Conservation (phyloP, 805 yeast species). For the Danielia oregonensis region DNA sequence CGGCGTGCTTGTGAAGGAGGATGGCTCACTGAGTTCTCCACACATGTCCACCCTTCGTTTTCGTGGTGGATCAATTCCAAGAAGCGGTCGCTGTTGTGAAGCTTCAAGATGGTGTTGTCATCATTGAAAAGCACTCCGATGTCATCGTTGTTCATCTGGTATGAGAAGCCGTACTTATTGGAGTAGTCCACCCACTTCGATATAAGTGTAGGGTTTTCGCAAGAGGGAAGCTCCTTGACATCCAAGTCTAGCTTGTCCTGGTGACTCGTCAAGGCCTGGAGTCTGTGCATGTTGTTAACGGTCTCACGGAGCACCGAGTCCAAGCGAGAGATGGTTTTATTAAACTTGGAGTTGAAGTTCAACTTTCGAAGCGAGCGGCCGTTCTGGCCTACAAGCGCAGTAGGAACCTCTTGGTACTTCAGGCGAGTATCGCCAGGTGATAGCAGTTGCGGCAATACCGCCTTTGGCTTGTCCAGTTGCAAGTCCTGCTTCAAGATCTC, state of each 20-base stretch:
- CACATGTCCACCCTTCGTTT: conserved; percentile 45
- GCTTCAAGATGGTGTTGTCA: conserved; percentile 74
- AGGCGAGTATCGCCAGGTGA: conserved; percentile 90
- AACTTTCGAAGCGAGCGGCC: conserved; percentile 34
- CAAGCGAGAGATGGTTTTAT: conserved; percentile 35
- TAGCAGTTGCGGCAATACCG: conserved; percentile 80
- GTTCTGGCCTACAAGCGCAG: conserved; percentile 16
- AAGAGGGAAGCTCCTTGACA: conserved; percentile 36
- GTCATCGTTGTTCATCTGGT: conserved; percentile 84
- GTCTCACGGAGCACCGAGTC: conserved; percentile 37
- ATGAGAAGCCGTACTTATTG: conserved; percentile 91
- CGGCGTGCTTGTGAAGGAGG: conserved; percentile 52
- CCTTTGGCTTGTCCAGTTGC: conserved; percentile 61
- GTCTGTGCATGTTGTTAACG: conserved; percentile 37
- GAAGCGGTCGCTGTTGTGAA: conserved; percentile 59
- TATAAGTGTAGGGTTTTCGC: conserved; percentile 64
- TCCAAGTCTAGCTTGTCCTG: conserved; percentile 27
- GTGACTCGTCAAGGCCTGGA: conserved; percentile 31
- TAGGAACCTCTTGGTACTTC: conserved; percentile 67
- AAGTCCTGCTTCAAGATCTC: conserved; percentile 67
- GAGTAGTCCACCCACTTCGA: conserved; percentile 98
- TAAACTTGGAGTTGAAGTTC: conserved; percentile 36
- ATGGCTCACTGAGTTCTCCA: conserved; percentile 39
- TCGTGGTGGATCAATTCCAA: conserved; percentile 53
- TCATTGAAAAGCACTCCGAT: conserved; percentile 90